Conservation (phyloP, 257 asterid species). For the Ilex asprella region DNA sequence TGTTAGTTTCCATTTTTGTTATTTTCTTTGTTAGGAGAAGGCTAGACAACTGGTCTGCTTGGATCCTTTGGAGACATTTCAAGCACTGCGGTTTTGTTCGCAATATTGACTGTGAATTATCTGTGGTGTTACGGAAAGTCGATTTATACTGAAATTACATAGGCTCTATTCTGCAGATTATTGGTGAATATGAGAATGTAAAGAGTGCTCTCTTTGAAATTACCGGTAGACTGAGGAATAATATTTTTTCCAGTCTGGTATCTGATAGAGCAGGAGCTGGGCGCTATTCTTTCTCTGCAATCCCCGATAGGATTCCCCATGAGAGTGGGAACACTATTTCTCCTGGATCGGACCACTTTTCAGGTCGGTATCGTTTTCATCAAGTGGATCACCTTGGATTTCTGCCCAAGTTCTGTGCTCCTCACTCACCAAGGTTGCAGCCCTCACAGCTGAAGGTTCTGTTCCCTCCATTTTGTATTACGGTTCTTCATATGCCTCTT, state of each 20-base stretch:
- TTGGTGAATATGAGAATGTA: conserved; percentile 44
- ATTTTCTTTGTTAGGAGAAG: too few relatives aligned
- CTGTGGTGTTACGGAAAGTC: too few relatives aligned
- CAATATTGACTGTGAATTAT: too few relatives aligned
- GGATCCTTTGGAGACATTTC: too few relatives aligned
- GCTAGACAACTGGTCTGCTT: too few relatives aligned
- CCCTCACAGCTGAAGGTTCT: conserved; percentile 21
- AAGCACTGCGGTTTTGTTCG: too few relatives aligned
- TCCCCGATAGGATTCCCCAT: conserved; percentile 17
- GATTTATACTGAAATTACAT: not conserved
- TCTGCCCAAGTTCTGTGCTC: conserved; percentile 20
- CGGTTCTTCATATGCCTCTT: not conserved
- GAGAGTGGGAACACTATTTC: conserved; percentile 13
- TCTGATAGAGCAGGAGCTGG: conserved; percentile 20
- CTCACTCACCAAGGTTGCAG: conserved; percentile 14
- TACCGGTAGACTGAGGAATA: conserved; percentile 49
- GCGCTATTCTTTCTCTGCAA: conserved; percentile 9
- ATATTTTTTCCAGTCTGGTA: conserved; percentile 25
- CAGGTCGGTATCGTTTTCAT: conserved; percentile 23
- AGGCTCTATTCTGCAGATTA: conserved; percentile 28
- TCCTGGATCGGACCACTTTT: conserved; percentile 15
- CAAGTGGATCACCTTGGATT: conserved; percentile 31
- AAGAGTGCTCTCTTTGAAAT: conserved; percentile 47
- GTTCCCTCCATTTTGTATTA: not conserved
- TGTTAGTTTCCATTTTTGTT: too few relatives aligned